These are phyloP conservation scores for Cryptococcus neoformans DNA, from an alignment of 1,284 basidiomycete genomes.

Conservation along the genomic window DNA sequence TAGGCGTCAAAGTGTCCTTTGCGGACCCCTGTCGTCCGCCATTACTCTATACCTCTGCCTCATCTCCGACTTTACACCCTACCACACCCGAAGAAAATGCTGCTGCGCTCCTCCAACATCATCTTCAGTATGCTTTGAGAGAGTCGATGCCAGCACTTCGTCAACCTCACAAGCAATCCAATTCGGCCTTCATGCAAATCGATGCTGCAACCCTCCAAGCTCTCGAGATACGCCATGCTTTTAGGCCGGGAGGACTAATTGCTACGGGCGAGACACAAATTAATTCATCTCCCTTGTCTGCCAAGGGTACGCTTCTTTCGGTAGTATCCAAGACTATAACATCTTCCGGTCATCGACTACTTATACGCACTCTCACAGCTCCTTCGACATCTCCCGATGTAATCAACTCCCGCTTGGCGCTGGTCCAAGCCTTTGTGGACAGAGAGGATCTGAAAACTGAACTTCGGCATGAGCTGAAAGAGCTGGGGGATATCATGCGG, in stretches of 20 bases:
- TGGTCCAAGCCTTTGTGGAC: slow-evolving; percentile 72
- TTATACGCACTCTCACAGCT: slow-evolving; percentile 50
- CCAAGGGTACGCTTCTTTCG: slow-evolving; percentile 65
- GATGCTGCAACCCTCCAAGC: slow-evolving; percentile 86
- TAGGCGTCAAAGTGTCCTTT: slow-evolving; percentile 41
- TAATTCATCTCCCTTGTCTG: slow-evolving; percentile 19
- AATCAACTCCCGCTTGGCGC: slow-evolving; percentile 70
- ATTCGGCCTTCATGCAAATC: slow-evolving; percentile 72
- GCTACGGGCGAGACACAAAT: slow-evolving; percentile 12
- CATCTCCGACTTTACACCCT: neutral
- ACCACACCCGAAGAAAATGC: slow-evolving; percentile 56
- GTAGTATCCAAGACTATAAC: slow-evolving; percentile 77
- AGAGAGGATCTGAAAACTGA: slow-evolving; percentile 67
- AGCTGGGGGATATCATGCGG: slow-evolving; percentile 69
- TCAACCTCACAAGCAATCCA: slow-evolving; percentile 60
- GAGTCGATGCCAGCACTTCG: slow-evolving; percentile 62
- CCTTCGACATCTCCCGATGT: slow-evolving; percentile 73
- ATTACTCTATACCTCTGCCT: neutral
- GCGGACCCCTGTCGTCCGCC: slow-evolving; percentile 20
- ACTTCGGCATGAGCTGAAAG: slow-evolving; percentile 58
- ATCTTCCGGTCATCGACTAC: slow-evolving; percentile 71
- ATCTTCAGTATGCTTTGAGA: slow-evolving; percentile 67
- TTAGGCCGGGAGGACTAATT: slow-evolving; percentile 64
- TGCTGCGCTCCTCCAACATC: slow-evolving; percentile 64
- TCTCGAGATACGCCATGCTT: slow-evolving; percentile 77